Percentiles rank a stretch among this genome's conserved stretches.
These are phyloP conservation scores for Pseudomonodictys pantanalensis DNA, from an alignment of 495 filamentous ascomycete species.

Conservation along the genomic window DNA sequence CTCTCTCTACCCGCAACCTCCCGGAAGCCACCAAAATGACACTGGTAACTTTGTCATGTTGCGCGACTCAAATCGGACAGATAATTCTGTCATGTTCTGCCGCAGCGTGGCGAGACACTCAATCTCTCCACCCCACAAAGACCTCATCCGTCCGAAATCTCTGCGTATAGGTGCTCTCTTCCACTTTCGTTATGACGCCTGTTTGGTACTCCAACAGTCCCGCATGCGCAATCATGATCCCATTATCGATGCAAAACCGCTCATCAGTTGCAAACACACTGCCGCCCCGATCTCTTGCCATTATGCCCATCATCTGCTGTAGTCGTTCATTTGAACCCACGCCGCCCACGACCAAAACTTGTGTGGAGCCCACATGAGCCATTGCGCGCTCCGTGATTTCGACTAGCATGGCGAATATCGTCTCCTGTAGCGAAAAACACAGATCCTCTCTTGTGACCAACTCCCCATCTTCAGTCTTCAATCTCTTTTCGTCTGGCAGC, in stretches of 20 bases:
- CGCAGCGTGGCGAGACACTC: too few relatives aligned
- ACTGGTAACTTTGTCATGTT: too few relatives aligned
- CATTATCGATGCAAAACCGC: slow-evolving; percentile 97
- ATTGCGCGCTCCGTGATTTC: slow-evolving; percentile 98
- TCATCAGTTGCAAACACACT: slow-evolving; percentile 94
- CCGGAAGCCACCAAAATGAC: too few relatives aligned
- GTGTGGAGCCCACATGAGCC: slow-evolving; percentile 88
- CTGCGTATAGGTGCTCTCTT: slow-evolving; percentile 88
- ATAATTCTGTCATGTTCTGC: too few relatives aligned
- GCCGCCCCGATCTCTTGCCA: slow-evolving; percentile 88
- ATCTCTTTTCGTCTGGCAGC: slow-evolving; percentile 35
- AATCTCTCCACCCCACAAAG: slow-evolving; percentile 84
- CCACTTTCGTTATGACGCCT: slow-evolving; percentile 70
- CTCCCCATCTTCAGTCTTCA: slow-evolving; percentile 41
- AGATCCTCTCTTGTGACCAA: slow-evolving; percentile 77
- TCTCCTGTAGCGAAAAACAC: slow-evolving; percentile 94
- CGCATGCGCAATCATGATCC: slow-evolving; percentile 99
- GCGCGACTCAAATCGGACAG: too few relatives aligned
- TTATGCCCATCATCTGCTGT: slow-evolving; percentile 97
- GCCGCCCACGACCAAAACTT: slow-evolving; percentile 95
- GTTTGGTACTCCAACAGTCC: slow-evolving; percentile 79
- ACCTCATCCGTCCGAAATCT: slow-evolving; percentile 95
- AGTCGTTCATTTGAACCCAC: slow-evolving; percentile 95
- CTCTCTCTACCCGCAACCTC: too few relatives aligned
- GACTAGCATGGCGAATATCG: slow-evolving; percentile 91